Base-by-base conservation (phyloP, 2,329 filamentous ascomycete genomes). In the Harringtonia aguacate region DNA sequence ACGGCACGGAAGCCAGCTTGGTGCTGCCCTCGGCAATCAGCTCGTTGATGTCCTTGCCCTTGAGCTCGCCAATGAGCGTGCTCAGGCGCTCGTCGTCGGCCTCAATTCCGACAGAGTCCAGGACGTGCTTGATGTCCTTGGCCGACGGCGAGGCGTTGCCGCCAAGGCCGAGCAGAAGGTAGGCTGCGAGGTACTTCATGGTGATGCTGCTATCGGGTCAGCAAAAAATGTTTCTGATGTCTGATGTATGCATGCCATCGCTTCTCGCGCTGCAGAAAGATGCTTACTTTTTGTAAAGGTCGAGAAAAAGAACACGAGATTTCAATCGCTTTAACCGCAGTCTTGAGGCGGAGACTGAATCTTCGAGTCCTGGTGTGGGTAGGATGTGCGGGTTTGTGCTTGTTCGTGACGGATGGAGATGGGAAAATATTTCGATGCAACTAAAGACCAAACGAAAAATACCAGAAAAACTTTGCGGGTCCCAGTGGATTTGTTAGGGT, bases 131-230 rank as follows among this genome's bases (percentile, higher is more conserved):
- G 79, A 98, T 73, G 66, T 97, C 89, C 56, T 69, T 68, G 61
- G 85, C 86, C 54, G 85, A 88, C 60, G 92, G 92, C 54, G 81
- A 80, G 74, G 77, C 68, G 80, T 95, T 97, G 73, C 92, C 92
- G 68, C 79, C 90, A 59, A 97, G 84, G 74, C 75, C 73, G 70
- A 97, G 86, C 66, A 98, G 90, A 65, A 98, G 88, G 81, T 94
- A 97, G 68, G 92, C 90, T 68, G 92, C 92, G 76, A 98, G 84
- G 76, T 97, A 84, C 89, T 98, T 97, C 92, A 98, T 97, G 87
- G 82, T 94, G 68, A 60, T 58, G 54, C 33, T 41, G 33, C 12
- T 8, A 31, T 17, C 17, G 13, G 33, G 14, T 13, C 18, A 8
- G 34, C 9, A 9, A 3, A 9, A 29, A 27, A 18, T 30, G 13